phyloP scores from a whole-genome alignment of 805 yeast genomes.

The Lachancea waltii region DNA sequence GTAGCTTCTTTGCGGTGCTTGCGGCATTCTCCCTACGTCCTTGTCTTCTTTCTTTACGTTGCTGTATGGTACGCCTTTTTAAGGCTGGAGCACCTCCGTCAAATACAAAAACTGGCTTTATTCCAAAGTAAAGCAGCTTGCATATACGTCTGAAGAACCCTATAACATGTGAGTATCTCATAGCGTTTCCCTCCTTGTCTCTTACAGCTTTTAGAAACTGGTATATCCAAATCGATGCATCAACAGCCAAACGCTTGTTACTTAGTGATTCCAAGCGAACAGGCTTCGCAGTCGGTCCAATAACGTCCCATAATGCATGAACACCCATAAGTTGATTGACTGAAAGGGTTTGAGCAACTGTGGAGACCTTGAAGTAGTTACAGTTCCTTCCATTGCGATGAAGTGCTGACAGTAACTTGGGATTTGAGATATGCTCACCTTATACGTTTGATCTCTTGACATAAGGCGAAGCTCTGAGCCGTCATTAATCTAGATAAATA shows the following conservation, averaged over 20 bases:
- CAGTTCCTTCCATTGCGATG: too few relatives aligned
- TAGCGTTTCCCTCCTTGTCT: constrained; percentile 71
- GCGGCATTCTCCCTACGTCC: constrained; percentile 65
- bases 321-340: constrained; percentile 81
- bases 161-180: constrained; percentile 79
- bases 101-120: constrained; percentile 82
- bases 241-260: constrained; percentile 80
- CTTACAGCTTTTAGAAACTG: constrained; percentile 94
- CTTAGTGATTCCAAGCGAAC: constrained; percentile 80
- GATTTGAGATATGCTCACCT: too few relatives aligned
- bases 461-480: too few relatives aligned
- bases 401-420: too few relatives aligned
- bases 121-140: constrained; percentile 81
- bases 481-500: too few relatives aligned
- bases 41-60: constrained; percentile 65
- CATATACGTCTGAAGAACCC: constrained; percentile 94
- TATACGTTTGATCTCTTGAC: too few relatives aligned
- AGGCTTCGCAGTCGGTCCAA: constrained; percentile 86
- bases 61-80: constrained; percentile 69
- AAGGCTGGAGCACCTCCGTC: constrained; percentile 91
- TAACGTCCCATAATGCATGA: constrained; percentile 84
- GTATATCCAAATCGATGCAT: constrained; percentile 98
- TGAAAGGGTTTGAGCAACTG: too few relatives aligned
- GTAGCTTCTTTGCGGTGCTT: constrained; percentile 69
- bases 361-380: too few relatives aligned